Conservation (phyloP, 1,284 basidiomycete genomes). For the Moesziomyces parantarcticus region DNA sequence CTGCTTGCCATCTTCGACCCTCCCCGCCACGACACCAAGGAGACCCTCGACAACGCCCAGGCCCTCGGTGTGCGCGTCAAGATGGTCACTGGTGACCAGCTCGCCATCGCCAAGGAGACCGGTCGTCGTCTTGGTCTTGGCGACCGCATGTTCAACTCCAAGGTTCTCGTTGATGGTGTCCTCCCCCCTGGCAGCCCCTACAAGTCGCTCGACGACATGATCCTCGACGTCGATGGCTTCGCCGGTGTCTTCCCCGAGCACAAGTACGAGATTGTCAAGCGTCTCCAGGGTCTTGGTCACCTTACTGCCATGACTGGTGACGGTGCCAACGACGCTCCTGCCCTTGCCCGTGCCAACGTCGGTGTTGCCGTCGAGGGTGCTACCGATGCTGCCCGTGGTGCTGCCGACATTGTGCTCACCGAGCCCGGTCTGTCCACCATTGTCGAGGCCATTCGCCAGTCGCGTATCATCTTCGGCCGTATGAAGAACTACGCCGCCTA, state of each 20-base stretch:
- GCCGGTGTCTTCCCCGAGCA: constrained; percentile 96
- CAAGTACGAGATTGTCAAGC: constrained; percentile 93
- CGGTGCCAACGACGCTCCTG: constrained; percentile 95
- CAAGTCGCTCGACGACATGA: constrained; percentile 85
- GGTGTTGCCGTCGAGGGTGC: constrained; percentile 96
- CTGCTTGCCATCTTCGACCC: constrained; percentile 98
- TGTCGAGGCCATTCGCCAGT: constrained; percentile 93
- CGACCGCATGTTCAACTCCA: constrained; percentile 96
- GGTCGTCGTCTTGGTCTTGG: constrained; percentile 94
- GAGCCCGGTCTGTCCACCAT: constrained; percentile 96
- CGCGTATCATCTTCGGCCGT: constrained; percentile 95
- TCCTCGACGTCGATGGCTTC: constrained; percentile 87
- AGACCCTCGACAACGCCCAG: constrained; percentile 96
- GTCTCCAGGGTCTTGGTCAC: constrained; percentile 81
- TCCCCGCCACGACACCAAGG: constrained; percentile 96
- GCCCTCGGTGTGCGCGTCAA: constrained; percentile 97
- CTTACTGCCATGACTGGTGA: constrained; percentile 79
- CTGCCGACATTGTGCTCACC: constrained; percentile 92
- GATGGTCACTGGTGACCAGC: constrained; percentile 99
- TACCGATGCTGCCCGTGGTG: constrained; percentile 92
- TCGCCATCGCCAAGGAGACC: constrained; percentile 98
- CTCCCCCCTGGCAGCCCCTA: constrained; percentile 78
- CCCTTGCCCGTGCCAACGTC: constrained; percentile 82
- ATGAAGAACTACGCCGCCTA: constrained; percentile 90
- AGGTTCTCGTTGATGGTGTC: constrained; percentile 92